Conservation (phyloP, 441 rosid species). For the Jatropha multifida region DNA sequence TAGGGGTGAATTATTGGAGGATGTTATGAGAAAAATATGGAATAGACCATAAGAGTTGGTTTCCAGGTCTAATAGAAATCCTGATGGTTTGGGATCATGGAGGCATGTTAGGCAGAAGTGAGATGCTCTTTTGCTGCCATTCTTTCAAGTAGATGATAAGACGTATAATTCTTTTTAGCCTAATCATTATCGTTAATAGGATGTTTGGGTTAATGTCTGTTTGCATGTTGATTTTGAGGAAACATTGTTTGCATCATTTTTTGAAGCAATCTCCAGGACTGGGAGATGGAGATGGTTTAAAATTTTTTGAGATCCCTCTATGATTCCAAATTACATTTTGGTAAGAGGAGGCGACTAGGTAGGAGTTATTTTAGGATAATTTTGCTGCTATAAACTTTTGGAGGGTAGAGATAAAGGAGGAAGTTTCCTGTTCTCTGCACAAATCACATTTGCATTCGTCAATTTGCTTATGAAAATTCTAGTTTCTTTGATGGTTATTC, state of each 20-base stretch:
- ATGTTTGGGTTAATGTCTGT: not conserved
- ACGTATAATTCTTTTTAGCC: too few species aligned
- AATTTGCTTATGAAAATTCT: not conserved
- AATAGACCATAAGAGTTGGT: too few species aligned
- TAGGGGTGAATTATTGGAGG: too few species aligned
- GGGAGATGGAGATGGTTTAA: not conserved
- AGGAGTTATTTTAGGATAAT: not conserved
- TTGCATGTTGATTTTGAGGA: not conserved
- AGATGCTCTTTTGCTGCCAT: too few species aligned
- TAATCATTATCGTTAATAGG: not conserved
- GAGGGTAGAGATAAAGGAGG: not conserved
- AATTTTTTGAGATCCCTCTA: not conserved
- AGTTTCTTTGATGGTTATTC: not conserved
- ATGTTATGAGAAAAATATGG: too few species aligned
- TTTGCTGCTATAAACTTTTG: not conserved
- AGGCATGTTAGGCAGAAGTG: too few species aligned
- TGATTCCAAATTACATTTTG: not conserved
- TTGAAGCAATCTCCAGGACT: not conserved
- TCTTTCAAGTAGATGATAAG: too few species aligned
- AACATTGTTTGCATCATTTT: not conserved
- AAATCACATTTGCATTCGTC: not conserved
- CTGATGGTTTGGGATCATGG: too few species aligned
- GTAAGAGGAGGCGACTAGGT: not conserved
- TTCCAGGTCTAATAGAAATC: too few species aligned
- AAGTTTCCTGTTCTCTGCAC: not conserved